These are phyloP conservation scores for Jaapia argillacea DNA, from an alignment of 768 basidiomycete genomes.

Conservation along the genomic window DNA sequence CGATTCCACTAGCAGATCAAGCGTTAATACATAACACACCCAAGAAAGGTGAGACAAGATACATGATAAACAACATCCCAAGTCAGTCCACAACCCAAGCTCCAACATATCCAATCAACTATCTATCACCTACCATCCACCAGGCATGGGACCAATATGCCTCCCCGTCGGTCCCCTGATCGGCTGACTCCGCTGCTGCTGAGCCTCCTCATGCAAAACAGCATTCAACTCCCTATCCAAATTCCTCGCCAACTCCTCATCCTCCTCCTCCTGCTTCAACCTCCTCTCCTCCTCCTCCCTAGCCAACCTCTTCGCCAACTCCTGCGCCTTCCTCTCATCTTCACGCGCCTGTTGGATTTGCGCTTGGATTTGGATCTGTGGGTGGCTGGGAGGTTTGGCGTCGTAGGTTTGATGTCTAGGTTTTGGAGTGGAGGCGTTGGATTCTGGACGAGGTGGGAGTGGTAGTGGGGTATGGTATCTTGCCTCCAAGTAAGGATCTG, in stretches of 20 bases:
- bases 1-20: no score
- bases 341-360: conserved; percentile 13
- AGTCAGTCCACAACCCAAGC: no score
- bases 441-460: conserved; percentile 30
- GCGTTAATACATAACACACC: no score
- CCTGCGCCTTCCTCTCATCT: conserved; percentile 10
- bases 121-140: no score
- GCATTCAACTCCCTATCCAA: conserved; percentile 45
- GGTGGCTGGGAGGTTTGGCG: not conserved
- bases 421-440: not conserved
- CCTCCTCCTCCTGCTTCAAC: conserved; percentile 26
- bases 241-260: conserved; percentile 37
- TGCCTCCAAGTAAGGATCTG: conserved; percentile 31
- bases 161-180: no score
- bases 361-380: conserved; percentile 4
- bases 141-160: no score
- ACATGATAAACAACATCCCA: no score
- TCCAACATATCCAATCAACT: no score
- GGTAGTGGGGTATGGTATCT: conserved; percentile 49
- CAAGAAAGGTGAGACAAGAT: no score
- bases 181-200: no score
- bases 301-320: conserved; percentile 19
- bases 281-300: conserved; percentile 31
- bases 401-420: not conserved
- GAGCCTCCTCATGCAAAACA: not conserved